phyloP scores from a whole-genome alignment of 768 basidiomycete genomes.

The Kondoa subrosea region DNA sequence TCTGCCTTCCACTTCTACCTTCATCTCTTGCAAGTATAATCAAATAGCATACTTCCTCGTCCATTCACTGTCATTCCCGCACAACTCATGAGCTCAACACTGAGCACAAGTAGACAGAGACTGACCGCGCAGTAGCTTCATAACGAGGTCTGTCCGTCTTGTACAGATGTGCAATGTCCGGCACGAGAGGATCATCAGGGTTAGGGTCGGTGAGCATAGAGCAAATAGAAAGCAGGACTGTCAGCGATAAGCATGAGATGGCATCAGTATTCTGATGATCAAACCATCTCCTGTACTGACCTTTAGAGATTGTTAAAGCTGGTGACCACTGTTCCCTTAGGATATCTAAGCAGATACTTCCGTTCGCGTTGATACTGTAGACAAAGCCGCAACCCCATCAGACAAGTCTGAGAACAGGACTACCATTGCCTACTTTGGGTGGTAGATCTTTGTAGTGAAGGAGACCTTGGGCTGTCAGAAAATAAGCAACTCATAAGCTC shows the following conservation, averaged over 20 bases:
- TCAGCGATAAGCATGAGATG: no score
- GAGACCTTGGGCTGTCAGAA: conserved; percentile 99
- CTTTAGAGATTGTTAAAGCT: conserved; percentile 96
- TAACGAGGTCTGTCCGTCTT: conserved; percentile 97
- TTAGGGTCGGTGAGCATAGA: conserved; percentile 99
- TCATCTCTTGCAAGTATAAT: no score
- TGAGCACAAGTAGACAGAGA: neutral
- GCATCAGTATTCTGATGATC: neutral
- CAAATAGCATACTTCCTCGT: conserved; percentile 67
- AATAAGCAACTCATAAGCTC: no score
- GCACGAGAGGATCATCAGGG: conserved; percentile 95
- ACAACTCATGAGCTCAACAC: neutral
- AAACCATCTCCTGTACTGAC: conserved; percentile 36
- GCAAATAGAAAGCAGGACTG: conserved; percentile 91
- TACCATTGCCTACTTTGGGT: conserved; percentile 47
- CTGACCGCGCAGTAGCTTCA: conserved; percentile 63
- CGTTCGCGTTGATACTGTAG: conserved; percentile 82
- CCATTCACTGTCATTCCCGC: conserved; percentile 76
- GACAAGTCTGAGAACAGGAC: neutral
- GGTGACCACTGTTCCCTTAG: conserved; percentile 98
- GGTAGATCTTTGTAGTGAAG: conserved; percentile 99
- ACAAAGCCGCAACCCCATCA: neutral
- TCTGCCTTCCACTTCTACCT: no score
- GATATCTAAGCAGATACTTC: conserved; percentile 96
- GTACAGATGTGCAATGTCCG: conserved; percentile 79